Evolutionary conservation across 805 yeast species (phyloP).

Genomic region (Metschnikowia similis): DNA sequence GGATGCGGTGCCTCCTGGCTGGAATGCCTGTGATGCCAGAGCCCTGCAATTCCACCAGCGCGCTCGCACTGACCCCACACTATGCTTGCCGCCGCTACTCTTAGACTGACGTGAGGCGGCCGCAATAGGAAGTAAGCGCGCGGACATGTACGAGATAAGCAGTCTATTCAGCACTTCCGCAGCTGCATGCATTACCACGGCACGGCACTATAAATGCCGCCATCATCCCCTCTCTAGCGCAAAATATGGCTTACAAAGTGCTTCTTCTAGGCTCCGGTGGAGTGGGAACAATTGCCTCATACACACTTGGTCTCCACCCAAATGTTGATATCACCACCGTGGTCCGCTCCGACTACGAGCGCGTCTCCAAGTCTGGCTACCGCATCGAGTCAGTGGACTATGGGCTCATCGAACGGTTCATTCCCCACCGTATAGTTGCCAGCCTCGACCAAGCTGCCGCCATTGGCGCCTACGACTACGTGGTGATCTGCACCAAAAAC

Average conservation of each 20-base stretch:
- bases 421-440: conserved; percentile 45
- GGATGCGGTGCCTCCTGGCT: too few species aligned
- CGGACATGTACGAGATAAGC: not conserved
- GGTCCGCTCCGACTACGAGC: conserved; percentile 60
- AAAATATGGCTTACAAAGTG: conserved; percentile 15
- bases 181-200: not conserved
- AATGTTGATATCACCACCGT: conserved; percentile 55
- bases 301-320: conserved; percentile 45
- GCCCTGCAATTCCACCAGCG: not conserved
- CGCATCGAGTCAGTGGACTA: conserved; percentile 58
- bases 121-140: not conserved
- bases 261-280: conserved; percentile 81
- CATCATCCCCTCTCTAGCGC: too few species aligned
- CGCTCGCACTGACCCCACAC: too few species aligned
- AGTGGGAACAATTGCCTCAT: conserved; percentile 75
- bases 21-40: too few species aligned
- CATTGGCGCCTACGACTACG: conserved; percentile 46
- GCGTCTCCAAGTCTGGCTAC: conserved; percentile 50
- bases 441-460: conserved; percentile 42
- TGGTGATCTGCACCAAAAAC: conserved; percentile 59
- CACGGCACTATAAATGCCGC: too few species aligned
- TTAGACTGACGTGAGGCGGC: not conserved
- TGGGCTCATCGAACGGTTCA: conserved; percentile 52
- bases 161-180: not conserved
- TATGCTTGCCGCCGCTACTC: too few species aligned